Conservation (phyloP, 2,329 filamentous ascomycete species). For the Domatiomyces globalis region DNA sequence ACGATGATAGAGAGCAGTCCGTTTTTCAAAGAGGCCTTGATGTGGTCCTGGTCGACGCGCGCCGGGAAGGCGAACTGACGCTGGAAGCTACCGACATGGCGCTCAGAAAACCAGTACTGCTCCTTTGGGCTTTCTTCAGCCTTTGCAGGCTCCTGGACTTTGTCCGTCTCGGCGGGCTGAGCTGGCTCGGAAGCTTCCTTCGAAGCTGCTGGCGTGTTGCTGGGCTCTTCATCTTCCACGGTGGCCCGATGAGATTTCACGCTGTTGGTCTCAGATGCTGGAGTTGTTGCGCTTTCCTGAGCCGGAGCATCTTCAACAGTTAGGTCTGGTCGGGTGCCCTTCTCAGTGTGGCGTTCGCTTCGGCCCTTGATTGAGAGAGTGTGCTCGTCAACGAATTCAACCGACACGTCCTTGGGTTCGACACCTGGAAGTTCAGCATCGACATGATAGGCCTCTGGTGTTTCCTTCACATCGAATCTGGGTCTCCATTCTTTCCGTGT, state of each 20-base stretch:
- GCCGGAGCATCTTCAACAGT: conserved; percentile 8
- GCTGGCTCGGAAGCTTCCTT: conserved; percentile 21
- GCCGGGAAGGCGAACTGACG: conserved; percentile 46
- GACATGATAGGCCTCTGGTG: conserved; percentile 30
- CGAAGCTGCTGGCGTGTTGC: neutral
- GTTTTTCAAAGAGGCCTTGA: conserved; percentile 47
- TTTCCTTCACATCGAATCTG: conserved; percentile 35
- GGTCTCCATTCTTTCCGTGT: conserved; percentile 26
- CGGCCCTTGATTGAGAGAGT: conserved; percentile 34
- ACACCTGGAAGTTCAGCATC: conserved; percentile 37
- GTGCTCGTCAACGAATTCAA: conserved; percentile 35
- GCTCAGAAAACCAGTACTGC: conserved; percentile 47
- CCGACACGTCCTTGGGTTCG: conserved; percentile 31
- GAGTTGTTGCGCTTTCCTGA: neutral
- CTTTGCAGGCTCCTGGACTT: conserved; percentile 18
- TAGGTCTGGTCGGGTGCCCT: conserved; percentile 12
- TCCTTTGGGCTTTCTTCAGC: conserved; percentile 11
- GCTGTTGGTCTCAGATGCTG: conserved; percentile 11
- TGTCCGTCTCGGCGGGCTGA: conserved; percentile 15
- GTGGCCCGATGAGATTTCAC: conserved; percentile 26
- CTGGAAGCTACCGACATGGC: conserved; percentile 45
- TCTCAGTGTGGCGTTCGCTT: conserved; percentile 26
- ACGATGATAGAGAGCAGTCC: conserved; percentile 44
- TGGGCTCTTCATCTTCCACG: conserved; percentile 31
- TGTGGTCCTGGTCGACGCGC: conserved; percentile 45